Percentiles rank a stretch among this genome's conserved stretches.
Conservation (phyloP, 2,329 filamentous ascomycete species). For the Colletotrichum sp. region DNA sequence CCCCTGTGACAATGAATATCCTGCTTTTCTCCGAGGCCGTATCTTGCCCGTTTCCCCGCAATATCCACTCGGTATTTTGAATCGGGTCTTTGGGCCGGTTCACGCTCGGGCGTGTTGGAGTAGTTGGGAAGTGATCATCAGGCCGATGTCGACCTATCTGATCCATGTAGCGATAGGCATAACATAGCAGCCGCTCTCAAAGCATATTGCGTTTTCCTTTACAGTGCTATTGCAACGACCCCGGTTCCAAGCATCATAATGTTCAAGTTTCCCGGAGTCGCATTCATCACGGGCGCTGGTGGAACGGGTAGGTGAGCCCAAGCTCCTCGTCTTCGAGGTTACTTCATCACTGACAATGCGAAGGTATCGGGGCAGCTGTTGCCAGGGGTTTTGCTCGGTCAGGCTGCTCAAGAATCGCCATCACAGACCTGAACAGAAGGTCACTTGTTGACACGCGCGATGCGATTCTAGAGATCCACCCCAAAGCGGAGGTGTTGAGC, state of each 20-base stretch:
- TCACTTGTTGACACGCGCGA: constrained; percentile 42
- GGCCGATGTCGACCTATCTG: background rate
- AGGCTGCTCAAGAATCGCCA: constrained; percentile 56
- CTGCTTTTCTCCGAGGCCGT: background rate
- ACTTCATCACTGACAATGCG: background rate
- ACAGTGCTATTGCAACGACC: background rate
- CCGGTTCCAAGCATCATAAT: background rate
- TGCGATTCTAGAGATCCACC: constrained; percentile 36
- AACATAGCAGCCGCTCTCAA: background rate
- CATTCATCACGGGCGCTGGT: constrained; percentile 51
- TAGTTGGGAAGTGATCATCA: background rate
- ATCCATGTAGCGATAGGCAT: background rate
- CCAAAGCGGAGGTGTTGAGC: constrained; percentile 35
- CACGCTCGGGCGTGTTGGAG: background rate
- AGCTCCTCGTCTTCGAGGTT: background rate
- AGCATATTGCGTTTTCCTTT: background rate
- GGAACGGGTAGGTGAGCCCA: constrained; percentile 42
- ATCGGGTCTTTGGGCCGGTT: background rate
- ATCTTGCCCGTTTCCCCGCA: constrained; percentile 9
- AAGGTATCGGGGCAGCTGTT: constrained; percentile 62
- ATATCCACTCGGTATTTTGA: constrained; percentile 2
- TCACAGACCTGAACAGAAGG: constrained; percentile 55
- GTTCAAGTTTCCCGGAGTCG: constrained; percentile 46
- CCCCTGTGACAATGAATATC: background rate
- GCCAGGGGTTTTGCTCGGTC: constrained; percentile 53